Evolutionary conservation across 2,329 filamentous ascomycete species (phyloP).

Genomic region (Aspergillus sp.): DNA sequence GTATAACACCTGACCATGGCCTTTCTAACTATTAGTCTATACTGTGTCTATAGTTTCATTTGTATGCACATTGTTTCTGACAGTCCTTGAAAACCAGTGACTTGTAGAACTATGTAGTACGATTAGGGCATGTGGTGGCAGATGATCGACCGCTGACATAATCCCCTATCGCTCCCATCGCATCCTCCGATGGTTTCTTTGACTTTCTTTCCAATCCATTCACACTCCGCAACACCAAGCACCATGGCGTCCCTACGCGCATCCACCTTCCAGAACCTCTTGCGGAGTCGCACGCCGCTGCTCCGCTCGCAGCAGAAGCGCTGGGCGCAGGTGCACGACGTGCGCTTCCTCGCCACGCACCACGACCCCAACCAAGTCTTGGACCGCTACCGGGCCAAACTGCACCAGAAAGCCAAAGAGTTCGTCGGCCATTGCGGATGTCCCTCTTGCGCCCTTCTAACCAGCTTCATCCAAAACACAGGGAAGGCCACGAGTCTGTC

Average conservation of each 20-base stretch:
- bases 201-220: not conserved
- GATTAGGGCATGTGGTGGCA: not conserved
- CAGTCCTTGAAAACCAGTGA: no score
- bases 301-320: conserved; percentile 61
- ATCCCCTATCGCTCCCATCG: not conserved
- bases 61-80: no score
- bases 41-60: not conserved
- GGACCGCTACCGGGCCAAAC: conserved; percentile 85
- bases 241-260: conserved; percentile 53
- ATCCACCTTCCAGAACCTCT: conserved; percentile 50
- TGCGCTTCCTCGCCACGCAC: conserved; percentile 84
- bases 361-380: conserved; percentile 63
- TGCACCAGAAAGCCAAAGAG: conserved; percentile 75
- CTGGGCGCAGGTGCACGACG: conserved; percentile 89
- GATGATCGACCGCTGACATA: not conserved
- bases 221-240: not conserved
- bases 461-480: conserved; percentile 16
- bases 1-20: not conserved
- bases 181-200: not conserved
- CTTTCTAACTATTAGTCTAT: not conserved
- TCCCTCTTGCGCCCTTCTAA: conserved; percentile 24
- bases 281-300: conserved; percentile 29
- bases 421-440: conserved; percentile 34
- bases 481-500: conserved; percentile 63
- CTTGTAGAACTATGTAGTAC: no score